A percentile compares a stretch with the other conserved stretches of the same genome.
These are phyloP conservation scores for Dactylellina leptospora DNA, from an alignment of 2,329 filamentous ascomycete species.

Conservation along the genomic window DNA sequence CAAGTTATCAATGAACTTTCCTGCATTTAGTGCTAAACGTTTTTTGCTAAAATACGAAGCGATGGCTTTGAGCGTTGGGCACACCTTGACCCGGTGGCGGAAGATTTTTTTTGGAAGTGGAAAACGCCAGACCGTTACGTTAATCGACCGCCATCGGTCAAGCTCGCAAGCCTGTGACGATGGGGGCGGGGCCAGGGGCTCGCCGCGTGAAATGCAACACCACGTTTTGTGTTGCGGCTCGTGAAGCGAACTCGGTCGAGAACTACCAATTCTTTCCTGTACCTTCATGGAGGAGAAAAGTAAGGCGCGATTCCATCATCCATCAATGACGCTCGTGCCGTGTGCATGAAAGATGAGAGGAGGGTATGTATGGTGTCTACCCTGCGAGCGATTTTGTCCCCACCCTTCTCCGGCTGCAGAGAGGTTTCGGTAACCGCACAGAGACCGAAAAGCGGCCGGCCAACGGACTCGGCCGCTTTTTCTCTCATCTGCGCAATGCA, in stretches of 20 bases:
- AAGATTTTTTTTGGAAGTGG: slow-evolving; percentile 16
- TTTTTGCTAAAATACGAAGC: slow-evolving; percentile 43
- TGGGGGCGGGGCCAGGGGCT: slow-evolving; percentile 5
- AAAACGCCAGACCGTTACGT: slow-evolving; percentile 39
- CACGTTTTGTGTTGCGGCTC: slow-evolving; percentile 38
- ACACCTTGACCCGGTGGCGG: slow-evolving; percentile 1
- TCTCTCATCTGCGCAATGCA: slow-evolving; percentile 26
- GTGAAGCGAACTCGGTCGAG: background rate
- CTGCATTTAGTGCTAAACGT: slow-evolving; percentile 25
- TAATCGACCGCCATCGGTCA: background rate
- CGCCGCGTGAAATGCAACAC: slow-evolving; percentile 45
- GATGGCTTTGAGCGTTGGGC: slow-evolving; percentile 34
- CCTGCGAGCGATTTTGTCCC: slow-evolving; percentile 21
- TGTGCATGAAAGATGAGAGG: too few relatives aligned
- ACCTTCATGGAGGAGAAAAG: slow-evolving; percentile 8
- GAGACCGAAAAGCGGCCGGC: slow-evolving; percentile 29
- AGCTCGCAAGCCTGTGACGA: slow-evolving; percentile 16
- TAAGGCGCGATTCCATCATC: slow-evolving; percentile 31
- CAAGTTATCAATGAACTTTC: background rate
- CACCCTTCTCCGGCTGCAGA: slow-evolving; percentile 6
- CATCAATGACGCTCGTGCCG: slow-evolving; percentile 41
- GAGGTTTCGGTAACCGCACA: slow-evolving; percentile 48
- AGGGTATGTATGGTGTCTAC: background rate
- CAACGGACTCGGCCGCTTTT: slow-evolving; percentile 38
- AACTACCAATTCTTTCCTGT: background rate